Conservation (phyloP, 2,329 filamentous ascomycete genomes). For the Ambrosiella xylebori region DNA sequence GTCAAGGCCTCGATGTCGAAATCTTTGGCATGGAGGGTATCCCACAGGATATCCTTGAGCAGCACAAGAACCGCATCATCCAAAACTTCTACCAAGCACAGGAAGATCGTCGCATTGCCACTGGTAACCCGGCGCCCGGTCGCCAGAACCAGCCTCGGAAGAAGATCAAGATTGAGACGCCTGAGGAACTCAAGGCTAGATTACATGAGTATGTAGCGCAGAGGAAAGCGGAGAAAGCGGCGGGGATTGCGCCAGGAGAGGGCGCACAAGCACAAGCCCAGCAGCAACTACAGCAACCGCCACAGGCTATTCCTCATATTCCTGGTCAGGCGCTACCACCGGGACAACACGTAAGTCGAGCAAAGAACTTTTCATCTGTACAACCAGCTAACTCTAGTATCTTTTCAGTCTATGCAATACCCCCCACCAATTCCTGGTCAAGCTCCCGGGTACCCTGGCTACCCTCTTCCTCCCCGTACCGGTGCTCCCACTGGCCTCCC, state of each 20-base stretch:
- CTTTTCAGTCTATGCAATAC: constrained; percentile 9
- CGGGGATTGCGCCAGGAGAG: constrained; percentile 16
- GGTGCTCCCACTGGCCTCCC: constrained; percentile 27
- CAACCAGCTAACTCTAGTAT: constrained; percentile 9
- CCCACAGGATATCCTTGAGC: constrained; percentile 64
- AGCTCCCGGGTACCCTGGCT: constrained; percentile 9
- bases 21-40: constrained; percentile 99
- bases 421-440: constrained; percentile 17
- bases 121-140: constrained; percentile 62
- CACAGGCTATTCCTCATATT: not conserved
- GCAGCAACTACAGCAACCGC: not conserved
- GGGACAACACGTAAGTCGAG: constrained; percentile 8
- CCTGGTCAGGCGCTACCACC: not conserved
- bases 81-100: constrained; percentile 73
- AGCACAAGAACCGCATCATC: constrained; percentile 74
- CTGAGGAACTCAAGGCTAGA: constrained; percentile 64
- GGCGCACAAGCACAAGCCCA: not conserved
- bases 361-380: no score
- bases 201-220: constrained; percentile 61
- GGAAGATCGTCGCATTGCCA: constrained; percentile 62
- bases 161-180: constrained; percentile 55
- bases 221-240: constrained; percentile 41
- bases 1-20: constrained; percentile 74
- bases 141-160: constrained; percentile 48
- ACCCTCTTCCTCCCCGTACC: constrained; percentile 28